Evolutionary conservation across 495 filamentous ascomycete genomes (phyloP), one percentile per base, ranked within the genome.

Genomic region (Elasticomyces elasticus): DNA sequence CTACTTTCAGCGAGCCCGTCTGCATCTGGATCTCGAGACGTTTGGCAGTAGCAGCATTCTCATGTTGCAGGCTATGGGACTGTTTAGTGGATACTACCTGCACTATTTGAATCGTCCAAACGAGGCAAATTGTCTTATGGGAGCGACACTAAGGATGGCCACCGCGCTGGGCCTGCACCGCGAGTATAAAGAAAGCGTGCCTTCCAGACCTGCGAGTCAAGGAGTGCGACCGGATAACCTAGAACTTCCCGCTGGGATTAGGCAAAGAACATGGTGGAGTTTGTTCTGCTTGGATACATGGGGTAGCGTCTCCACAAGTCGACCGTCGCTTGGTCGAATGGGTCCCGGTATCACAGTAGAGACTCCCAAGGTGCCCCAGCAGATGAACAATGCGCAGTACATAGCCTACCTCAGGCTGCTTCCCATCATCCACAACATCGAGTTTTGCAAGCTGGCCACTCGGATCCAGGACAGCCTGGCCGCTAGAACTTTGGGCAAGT

Each of bases 51-150:
- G 79, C 46, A 82, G 81, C 55, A 71, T 89, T 20, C 83, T 88
- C 61, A 79, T 79, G 0, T 74, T 88, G 10, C 85, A 89, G 64
- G 78, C 84, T 1, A 67, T 89, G 7, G 79, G 79, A 12, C 67
- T 89, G 24, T 80, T 88, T 61, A 81, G 82, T 43, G 85, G 85
- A 19, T 86, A 81, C 72, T 89, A 89, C 62, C 76, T 87, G 53
- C 85, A 89, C 68, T 89, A 86, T 64, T 78, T 84, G 60, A 86
- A 85, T 67, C 77, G 85, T 30, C 85, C 85, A 23, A 88, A 88
- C 65, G 79, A 87, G 70, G 85, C 84, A 31, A 80, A 82, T 61
- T 76, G 76, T 28, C 72, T 85, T 19, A 70, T 79, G 52, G 85
- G 84, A 22, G 83, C 82, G 25, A 77, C 81, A 22, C 70, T 86